These are phyloP conservation scores for Talaromyces marneffei DNA, from an alignment of 2,329 filamentous ascomycete genomes.

Conservation along the genomic window DNA sequence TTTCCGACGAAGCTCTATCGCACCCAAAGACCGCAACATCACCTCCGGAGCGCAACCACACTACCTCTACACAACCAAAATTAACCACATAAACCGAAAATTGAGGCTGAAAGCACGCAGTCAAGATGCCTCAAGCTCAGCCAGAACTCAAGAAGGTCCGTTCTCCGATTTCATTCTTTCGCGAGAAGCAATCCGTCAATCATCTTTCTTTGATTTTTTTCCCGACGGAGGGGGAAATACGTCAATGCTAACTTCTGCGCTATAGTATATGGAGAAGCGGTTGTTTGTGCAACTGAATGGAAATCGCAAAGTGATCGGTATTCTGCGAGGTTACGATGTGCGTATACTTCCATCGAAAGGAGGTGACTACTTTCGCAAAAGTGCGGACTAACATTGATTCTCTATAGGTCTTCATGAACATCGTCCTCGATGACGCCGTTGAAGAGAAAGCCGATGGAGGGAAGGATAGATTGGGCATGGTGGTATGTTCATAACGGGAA, in stretches of 20 bases:
- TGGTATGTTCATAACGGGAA: slow-evolving; percentile 54
- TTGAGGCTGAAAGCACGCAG: slow-evolving; percentile 18
- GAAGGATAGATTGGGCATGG: slow-evolving; percentile 86
- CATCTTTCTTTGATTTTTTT: neutral
- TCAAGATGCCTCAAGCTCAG: slow-evolving; percentile 93
- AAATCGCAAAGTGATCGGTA: slow-evolving; percentile 91
- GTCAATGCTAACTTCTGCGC: slow-evolving; percentile 10
- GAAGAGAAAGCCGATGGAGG: slow-evolving; percentile 91
- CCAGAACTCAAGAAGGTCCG: slow-evolving; percentile 96
- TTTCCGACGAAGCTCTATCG: slow-evolving; percentile 27
- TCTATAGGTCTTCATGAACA: slow-evolving; percentile 89
- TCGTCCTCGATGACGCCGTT: slow-evolving; percentile 92
- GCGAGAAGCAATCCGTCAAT: neutral
- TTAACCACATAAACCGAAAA: slow-evolving; percentile 23
- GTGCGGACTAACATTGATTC: neutral
- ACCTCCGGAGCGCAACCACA: neutral
- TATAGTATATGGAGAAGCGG: slow-evolving; percentile 96
- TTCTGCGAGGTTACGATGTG: slow-evolving; percentile 94
- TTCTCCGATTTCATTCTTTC: slow-evolving; percentile 5
- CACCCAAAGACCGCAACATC: slow-evolving; percentile 16
- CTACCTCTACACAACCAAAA: slow-evolving; percentile 11
- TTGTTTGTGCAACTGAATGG: slow-evolving; percentile 97
- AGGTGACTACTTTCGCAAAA: neutral
- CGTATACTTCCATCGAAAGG: slow-evolving; percentile 25
- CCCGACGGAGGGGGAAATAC: neutral